Evolutionary conservation across 768 basidiomycete genomes (phyloP), one percentile per base, ranked within the genome.

Genomic region (Xerocomellus chrysenteron): DNA sequence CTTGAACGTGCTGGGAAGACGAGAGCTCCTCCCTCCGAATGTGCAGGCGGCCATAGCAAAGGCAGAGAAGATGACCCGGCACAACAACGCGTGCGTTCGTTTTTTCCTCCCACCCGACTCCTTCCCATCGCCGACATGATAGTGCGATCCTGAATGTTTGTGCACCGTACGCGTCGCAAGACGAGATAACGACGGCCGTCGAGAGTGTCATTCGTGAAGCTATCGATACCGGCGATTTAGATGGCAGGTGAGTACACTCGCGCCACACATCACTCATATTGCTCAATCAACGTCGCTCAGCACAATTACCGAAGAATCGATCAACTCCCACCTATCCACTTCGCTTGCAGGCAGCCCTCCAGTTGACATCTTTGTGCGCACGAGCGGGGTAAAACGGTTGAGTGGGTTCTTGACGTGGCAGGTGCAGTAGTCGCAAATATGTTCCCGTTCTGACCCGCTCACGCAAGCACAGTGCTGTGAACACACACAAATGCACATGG

Each of bases 351-450:
- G 81, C 19, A 89, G 85, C 63, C 90, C 89, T 13, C 91, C 92
- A 12, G 76, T 97, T 0, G 96, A 98, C 65, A 82, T 99, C 46
- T 81, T 98, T 50, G 77, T 99, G 21, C 83, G 97, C 41, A 97
- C 95, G 0, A 94, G 92, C 49, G 93, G 94, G 12, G 97, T 96
- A 6, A 87, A 59, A 11, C 67, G 68, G 8, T 5, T 70, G 9
- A 70, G 68, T 65, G 93, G 97, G 63, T 99, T 86, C 68, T 71
- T 98, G 68, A 82, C 95, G 16, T 99, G 96, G 97, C 97, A 99
- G 90, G 95, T 90, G 54, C n/a, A 21, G 14, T 19, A 7, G 26
- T 1, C 5, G 1, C 5, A 7, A 13, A 2, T 4, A 7, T 21
- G 37, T 52, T 14, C 21, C 47, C 19, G 13, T 13, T 21, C 24